Evolutionary conservation across 2,329 filamentous ascomycete genomes (phyloP).

Genomic region (Diaporthe amygdali): DNA sequence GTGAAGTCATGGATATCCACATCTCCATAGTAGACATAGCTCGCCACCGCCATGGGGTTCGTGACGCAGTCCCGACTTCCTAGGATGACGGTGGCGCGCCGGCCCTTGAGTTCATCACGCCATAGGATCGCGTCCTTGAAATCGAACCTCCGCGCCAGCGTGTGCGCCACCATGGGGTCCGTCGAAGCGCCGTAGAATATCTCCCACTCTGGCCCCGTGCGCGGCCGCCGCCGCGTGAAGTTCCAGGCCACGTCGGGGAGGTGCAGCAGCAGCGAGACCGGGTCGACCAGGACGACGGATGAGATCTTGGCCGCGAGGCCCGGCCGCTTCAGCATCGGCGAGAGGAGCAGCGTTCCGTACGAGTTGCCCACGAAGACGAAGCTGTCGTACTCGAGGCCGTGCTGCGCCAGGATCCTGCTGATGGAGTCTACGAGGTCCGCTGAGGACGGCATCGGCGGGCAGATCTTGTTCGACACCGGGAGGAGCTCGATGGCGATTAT

Average conservation of each 20-base stretch:
- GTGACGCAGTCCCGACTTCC: constrained; percentile 2
- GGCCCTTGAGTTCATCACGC: neutral
- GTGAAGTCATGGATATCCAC: neutral
- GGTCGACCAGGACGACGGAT: constrained; percentile 57
- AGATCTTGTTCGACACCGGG: constrained; percentile 67
- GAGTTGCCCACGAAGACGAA: constrained; percentile 67
- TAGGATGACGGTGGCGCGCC: neutral
- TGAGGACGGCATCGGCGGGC: constrained; percentile 50
- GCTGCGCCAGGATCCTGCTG: constrained; percentile 58
- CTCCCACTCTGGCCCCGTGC: constrained; percentile 68
- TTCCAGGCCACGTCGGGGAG: constrained; percentile 74
- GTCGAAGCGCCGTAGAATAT: constrained; percentile 73
- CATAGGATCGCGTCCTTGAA: neutral
- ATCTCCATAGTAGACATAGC: neutral
- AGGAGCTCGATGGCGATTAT: constrained; percentile 71
- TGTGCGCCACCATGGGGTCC: constrained; percentile 70
- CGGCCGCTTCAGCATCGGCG: constrained; percentile 62
- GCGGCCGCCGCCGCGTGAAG: constrained; percentile 61
- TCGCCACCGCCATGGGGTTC: neutral
- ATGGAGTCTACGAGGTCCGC: constrained; percentile 62
- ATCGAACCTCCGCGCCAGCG: constrained; percentile 45
- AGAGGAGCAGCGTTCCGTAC: constrained; percentile 67
- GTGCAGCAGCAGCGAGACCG: constrained; percentile 70
- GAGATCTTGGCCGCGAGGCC: constrained; percentile 55
- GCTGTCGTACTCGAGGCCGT: constrained; percentile 53